Conservation (phyloP, 2,329 filamentous ascomycete species). For the Paraconiothyrium sp. region DNA sequence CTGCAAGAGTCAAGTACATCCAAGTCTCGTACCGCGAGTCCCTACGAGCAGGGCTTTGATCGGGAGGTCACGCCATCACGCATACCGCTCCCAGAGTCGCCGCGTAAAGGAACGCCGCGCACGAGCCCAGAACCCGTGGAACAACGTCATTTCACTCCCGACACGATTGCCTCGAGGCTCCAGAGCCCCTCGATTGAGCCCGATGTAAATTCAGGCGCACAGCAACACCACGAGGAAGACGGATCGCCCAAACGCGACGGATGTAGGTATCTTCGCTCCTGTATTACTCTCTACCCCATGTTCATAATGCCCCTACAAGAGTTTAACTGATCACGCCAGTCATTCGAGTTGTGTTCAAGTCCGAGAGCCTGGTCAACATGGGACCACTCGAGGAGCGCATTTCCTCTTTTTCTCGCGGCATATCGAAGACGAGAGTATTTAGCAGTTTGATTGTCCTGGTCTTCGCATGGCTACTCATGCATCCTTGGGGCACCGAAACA, state of each 20-base stretch:
- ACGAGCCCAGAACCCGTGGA: conserved; percentile 59
- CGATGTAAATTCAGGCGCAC: conserved; percentile 28
- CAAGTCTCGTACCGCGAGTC: conserved; percentile 66
- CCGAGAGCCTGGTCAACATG: conserved; percentile 86
- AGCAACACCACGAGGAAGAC: conserved; percentile 31
- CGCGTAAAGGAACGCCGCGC: conserved; percentile 64
- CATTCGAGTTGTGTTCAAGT: conserved; percentile 85
- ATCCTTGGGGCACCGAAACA: conserved; percentile 72
- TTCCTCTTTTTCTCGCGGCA: conserved; percentile 68
- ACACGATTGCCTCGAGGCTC: conserved; percentile 47
- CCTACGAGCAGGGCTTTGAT: conserved; percentile 66
- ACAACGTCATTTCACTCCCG: conserved; percentile 38
- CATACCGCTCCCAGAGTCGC: conserved; percentile 69
- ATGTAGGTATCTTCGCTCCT: conserved; percentile 39
- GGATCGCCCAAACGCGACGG: conserved; percentile 41
- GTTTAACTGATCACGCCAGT: conserved; percentile 62
- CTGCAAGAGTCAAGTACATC: conserved; percentile 57
- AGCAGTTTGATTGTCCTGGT: conserved; percentile 69
- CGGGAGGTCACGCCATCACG: conserved; percentile 63
- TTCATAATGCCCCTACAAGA: background rate
- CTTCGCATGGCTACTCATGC: conserved; percentile 71
- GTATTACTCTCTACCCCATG: conserved; percentile 2
- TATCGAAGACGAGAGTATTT: conserved; percentile 75
- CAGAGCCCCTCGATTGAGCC: conserved; percentile 44
- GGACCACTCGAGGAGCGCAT: conserved; percentile 82